A percentile compares a stretch with the other conserved stretches of the same genome.
phyloP scores from a whole-genome alignment of 192 early-diverging fungal species.

The Entomortierella chlamydospora region DNA sequence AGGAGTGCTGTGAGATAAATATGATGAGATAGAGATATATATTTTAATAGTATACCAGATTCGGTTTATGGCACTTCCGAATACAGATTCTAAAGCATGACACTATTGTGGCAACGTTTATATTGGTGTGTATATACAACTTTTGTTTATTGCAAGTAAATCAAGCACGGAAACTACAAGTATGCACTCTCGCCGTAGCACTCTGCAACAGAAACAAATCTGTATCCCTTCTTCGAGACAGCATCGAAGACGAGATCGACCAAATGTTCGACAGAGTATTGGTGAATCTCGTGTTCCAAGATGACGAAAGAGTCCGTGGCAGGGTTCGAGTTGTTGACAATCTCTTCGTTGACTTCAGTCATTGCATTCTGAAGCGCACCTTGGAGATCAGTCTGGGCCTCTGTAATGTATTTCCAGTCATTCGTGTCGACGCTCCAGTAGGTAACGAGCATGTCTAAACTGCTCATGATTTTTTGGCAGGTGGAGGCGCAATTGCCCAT shows the following conservation, averaged over 20 bases:
- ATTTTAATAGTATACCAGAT: background rate
- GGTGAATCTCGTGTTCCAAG: slow-evolving; percentile 50
- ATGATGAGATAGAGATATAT: background rate
- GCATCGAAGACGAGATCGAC: slow-evolving; percentile 36
- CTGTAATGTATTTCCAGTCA: slow-evolving; percentile 19
- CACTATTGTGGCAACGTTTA: too few species aligned
- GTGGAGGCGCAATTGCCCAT: slow-evolving; percentile 45
- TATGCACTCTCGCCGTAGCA: slow-evolving; percentile 29
- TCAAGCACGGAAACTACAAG: slow-evolving; percentile 1
- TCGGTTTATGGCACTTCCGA: background rate
- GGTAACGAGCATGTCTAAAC: slow-evolving; percentile 10
- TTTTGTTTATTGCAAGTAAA: too few species aligned
- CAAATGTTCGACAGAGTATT: slow-evolving; percentile 29
- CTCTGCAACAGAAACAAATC: slow-evolving; percentile 40
- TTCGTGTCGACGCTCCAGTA: slow-evolving; percentile 50
- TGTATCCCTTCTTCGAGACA: slow-evolving; percentile 39
- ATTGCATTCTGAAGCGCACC: background rate
- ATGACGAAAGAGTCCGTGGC: slow-evolving; percentile 37
- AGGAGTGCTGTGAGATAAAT: slow-evolving; percentile 26
- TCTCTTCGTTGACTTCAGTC: slow-evolving; percentile 3
- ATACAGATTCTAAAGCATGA: background rate
- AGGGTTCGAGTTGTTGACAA: slow-evolving; percentile 17
- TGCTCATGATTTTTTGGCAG: slow-evolving; percentile 26
- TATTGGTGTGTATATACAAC: too few species aligned
- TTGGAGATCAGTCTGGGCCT: background rate